A percentile compares a stretch with the other conserved stretches of the same genome.
Conservation (phyloP, 2,329 filamentous ascomycete genomes). For the Pezicula radicicola region DNA sequence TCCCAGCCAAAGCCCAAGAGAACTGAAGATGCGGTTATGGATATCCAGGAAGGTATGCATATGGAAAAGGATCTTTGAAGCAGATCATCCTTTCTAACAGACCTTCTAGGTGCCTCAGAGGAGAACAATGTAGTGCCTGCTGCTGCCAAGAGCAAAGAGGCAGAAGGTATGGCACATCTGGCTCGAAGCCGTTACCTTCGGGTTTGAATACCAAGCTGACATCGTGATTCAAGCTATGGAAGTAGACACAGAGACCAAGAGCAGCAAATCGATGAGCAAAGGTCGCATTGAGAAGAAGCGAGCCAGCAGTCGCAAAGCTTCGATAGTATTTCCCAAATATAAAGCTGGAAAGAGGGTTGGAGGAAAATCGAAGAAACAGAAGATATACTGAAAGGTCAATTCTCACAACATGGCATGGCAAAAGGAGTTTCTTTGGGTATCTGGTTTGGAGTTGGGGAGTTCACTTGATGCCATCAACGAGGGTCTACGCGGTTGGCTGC, state of each 20-base stretch:
- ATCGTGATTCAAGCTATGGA: constrained; percentile 48
- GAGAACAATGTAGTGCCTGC: constrained; percentile 10
- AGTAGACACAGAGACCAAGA: constrained; percentile 40
- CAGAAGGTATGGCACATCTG: constrained; percentile 18
- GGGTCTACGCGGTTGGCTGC: too few relatives aligned
- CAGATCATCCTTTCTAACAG: constrained; percentile 7
- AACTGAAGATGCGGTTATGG: constrained; percentile 47
- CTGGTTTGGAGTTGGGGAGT: not conserved
- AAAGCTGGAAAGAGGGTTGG: constrained; percentile 46
- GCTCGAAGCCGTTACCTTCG: not conserved
- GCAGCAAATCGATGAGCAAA: constrained; percentile 41
- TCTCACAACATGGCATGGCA: constrained; percentile 12
- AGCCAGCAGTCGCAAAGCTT: constrained; percentile 42
- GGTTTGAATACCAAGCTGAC: not conserved
- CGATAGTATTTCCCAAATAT: constrained; percentile 60
- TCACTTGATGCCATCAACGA: not conserved
- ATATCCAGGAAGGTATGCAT: constrained; percentile 30
- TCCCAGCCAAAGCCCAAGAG: constrained; percentile 67
- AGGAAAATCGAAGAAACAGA: constrained; percentile 28
- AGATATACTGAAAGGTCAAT: constrained; percentile 22
- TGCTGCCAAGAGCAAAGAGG: constrained; percentile 11
- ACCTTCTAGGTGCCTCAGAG: constrained; percentile 11
- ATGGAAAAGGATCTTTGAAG: not conserved
- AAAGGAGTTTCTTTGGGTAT: constrained; percentile 11
- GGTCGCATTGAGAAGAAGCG: constrained; percentile 56